phyloP scores from a whole-genome alignment of 2,329 filamentous ascomycete species.

The Coleophoma crateriformis region DNA sequence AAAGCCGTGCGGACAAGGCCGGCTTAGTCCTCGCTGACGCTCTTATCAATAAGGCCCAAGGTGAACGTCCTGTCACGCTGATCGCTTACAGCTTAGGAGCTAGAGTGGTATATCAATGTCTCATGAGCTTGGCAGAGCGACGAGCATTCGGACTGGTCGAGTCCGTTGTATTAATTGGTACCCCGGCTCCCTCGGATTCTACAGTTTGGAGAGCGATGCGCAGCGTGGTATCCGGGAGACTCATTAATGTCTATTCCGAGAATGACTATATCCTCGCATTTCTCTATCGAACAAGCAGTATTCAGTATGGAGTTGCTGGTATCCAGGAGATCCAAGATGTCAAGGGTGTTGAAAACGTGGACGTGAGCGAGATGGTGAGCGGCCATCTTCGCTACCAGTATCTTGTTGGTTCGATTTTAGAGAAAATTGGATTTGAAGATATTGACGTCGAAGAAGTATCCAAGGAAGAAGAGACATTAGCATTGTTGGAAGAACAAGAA shows the following conservation, averaged over 20 bases:
- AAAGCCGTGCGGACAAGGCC: slow-evolving; percentile 73
- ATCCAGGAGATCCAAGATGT: slow-evolving; percentile 68
- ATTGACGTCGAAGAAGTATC: slow-evolving; percentile 36
- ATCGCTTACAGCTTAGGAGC: slow-evolving; percentile 80
- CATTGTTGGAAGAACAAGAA: slow-evolving; percentile 34
- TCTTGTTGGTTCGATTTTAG: slow-evolving; percentile 60
- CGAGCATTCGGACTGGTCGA: slow-evolving; percentile 81
- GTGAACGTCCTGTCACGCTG: slow-evolving; percentile 73
- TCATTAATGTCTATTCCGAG: slow-evolving; percentile 84
- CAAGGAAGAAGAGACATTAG: slow-evolving; percentile 36
- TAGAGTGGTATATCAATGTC: slow-evolving; percentile 75
- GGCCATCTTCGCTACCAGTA: slow-evolving; percentile 68
- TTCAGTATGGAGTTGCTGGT: slow-evolving; percentile 79
- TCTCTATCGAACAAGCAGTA: slow-evolving; percentile 76
- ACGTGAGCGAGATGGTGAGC: slow-evolving; percentile 57
- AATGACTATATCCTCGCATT: slow-evolving; percentile 87
- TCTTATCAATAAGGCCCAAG: slow-evolving; percentile 74
- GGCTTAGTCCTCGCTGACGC: slow-evolving; percentile 77
- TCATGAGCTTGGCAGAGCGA: slow-evolving; percentile 70
- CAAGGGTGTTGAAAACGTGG: slow-evolving; percentile 56
- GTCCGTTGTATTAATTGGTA: slow-evolving; percentile 75
- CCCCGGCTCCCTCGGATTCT: slow-evolving; percentile 67
- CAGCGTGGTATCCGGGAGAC: slow-evolving; percentile 70
- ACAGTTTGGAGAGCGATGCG: slow-evolving; percentile 73
- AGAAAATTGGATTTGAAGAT: slow-evolving; percentile 60